A percentile compares a stretch with the other conserved stretches of the same genome.
Evolutionary conservation across 768 basidiomycete genomes (phyloP).

Genomic region (Suillus luteus): DNA sequence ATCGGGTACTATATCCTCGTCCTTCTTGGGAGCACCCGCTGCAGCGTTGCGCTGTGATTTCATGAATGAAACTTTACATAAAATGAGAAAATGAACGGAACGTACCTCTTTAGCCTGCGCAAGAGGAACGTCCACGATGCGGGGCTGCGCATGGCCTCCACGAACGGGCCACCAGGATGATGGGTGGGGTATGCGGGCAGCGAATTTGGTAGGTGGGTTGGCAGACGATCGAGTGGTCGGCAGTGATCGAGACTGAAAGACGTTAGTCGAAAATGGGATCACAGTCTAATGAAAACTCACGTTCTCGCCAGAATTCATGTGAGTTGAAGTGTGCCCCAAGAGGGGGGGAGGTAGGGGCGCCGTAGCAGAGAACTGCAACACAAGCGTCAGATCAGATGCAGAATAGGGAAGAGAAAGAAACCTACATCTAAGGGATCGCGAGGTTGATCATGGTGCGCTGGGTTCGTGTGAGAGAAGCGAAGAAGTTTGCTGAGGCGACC

Average conservation of each 20-base stretch:
- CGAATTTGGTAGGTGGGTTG: no score
- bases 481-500: no score
- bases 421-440: no score
- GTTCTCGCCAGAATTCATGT: background rate
- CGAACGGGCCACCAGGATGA: background rate
- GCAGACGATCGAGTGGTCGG: no score
- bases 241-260: background rate
- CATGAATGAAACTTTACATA: background rate
- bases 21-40: background rate
- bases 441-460: no score
- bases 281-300: background rate
- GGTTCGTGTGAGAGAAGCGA: no score
- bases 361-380: no score
- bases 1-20: background rate
- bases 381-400: no score
- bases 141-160: background rate
- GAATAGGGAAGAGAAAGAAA: no score
- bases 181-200: no score
- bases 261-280: background rate
- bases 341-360: background rate
- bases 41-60: background rate
- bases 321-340: background rate
- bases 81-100: background rate
- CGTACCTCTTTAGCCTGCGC: background rate
- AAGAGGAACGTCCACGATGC: background rate